Conservation (phyloP, 306 rosid species). For the Pterocarpus santalinus region DNA sequence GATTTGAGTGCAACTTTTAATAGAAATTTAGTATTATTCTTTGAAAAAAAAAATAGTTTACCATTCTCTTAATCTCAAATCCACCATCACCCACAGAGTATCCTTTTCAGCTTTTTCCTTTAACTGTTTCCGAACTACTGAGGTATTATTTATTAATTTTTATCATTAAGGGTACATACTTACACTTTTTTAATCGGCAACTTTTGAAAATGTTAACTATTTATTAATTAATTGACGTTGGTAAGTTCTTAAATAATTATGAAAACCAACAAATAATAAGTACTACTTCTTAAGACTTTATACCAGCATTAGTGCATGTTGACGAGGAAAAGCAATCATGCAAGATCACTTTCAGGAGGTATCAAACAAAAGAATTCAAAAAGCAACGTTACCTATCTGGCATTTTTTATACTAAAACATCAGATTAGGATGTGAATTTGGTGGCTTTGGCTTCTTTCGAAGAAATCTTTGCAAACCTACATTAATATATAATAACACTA, state of each 20-base stretch:
- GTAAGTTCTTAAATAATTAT: not conserved
- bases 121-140: no score
- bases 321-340: not conserved
- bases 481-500: not conserved
- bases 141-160: no score
- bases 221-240: not conserved
- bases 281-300: not conserved
- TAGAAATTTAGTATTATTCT: no score
- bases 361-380: not conserved
- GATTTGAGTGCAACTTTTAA: no score
- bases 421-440: not conserved
- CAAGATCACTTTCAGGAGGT: not conserved
- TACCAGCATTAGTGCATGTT: slow-evolving; percentile 9
- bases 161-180: no score
- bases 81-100: no score
- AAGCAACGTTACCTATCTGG: not conserved
- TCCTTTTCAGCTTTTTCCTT: no score
- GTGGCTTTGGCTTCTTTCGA: not conserved
- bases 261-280: not conserved
- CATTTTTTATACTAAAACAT: not conserved
- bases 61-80: no score
- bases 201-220: not conserved
- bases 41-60: no score
- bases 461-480: not conserved
- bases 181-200: not conserved